Percentiles rank a stretch among this genome's conserved stretches.
Evolutionary conservation across 176 grass and related monocot species (phyloP).

Genomic region (Calamus simplicifolius): DNA sequence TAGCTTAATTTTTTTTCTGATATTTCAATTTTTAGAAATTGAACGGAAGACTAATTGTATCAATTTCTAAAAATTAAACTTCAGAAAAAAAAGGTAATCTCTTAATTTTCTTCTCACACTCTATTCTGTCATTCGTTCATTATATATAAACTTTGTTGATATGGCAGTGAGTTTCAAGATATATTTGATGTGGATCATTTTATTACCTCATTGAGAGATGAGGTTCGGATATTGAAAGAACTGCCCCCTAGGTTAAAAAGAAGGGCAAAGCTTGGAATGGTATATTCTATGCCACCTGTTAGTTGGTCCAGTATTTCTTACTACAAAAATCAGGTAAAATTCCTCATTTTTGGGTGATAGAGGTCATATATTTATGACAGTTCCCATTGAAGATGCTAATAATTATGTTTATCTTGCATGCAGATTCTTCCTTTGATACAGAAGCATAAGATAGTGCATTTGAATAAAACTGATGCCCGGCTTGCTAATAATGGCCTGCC

Average conservation of each 20-base stretch:
- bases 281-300: conserved; percentile 73
- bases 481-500: conserved; percentile 85
- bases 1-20: too few species aligned
- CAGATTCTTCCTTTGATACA: conserved; percentile 89
- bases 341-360: too few species aligned
- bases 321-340: conserved; percentile 64
- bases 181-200: conserved; percentile 98
- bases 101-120: conserved; percentile 5
- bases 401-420: conserved; percentile 30
- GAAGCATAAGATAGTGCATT: conserved; percentile 75
- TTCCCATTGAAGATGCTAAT: conserved; percentile 4
- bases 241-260: conserved; percentile 73
- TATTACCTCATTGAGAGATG: conserved; percentile 72
- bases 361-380: too few species aligned
- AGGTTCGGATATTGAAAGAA: conserved; percentile 79
- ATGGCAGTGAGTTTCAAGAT: conserved; percentile 75
- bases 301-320: conserved; percentile 92
- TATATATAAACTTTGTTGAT: background rate
- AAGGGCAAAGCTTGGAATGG: conserved; percentile 55
- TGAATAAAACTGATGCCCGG: conserved; percentile 79
- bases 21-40: too few species aligned
- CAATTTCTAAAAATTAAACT: too few species aligned
- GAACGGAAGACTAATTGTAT: too few species aligned
- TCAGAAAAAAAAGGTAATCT: background rate
- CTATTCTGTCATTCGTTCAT: background rate